These are phyloP conservation scores for Penicillium thymicola DNA, from an alignment of 2,329 filamentous ascomycete genomes.

Conservation along the genomic window DNA sequence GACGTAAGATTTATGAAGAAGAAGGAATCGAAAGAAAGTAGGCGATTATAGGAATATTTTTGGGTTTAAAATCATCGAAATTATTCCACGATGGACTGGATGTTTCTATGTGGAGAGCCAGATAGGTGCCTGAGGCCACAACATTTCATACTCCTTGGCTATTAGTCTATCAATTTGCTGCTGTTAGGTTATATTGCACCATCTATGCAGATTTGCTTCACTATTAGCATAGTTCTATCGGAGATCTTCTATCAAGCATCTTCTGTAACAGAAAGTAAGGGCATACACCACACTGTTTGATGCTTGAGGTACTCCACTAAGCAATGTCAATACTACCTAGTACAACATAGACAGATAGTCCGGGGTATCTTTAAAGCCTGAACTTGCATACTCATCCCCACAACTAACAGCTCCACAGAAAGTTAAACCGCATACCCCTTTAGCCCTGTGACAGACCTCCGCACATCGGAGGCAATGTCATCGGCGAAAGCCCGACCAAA, in stretches of 20 bases:
- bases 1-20: background rate
- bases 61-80: background rate
- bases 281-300: background rate
- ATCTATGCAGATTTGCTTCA: background rate
- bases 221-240: background rate
- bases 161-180: background rate
- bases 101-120: background rate
- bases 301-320: background rate
- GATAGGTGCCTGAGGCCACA: background rate
- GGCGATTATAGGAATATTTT: background rate
- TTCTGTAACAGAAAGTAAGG: no score
- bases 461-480: constrained; percentile 1
- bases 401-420: background rate
- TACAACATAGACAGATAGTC: background rate
- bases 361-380: background rate
- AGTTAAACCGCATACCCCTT: background rate
- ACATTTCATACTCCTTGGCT: background rate
- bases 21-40: background rate
- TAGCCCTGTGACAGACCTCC: background rate
- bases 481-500: constrained; percentile 17
- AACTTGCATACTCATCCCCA: background rate
- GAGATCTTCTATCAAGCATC: fast-evolving
- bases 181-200: background rate
- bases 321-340: background rate
- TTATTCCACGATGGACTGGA: background rate